These are phyloP conservation scores for Dorcoceras hygrometricum DNA, from an alignment of 257 asterid species.

Conservation along the genomic window DNA sequence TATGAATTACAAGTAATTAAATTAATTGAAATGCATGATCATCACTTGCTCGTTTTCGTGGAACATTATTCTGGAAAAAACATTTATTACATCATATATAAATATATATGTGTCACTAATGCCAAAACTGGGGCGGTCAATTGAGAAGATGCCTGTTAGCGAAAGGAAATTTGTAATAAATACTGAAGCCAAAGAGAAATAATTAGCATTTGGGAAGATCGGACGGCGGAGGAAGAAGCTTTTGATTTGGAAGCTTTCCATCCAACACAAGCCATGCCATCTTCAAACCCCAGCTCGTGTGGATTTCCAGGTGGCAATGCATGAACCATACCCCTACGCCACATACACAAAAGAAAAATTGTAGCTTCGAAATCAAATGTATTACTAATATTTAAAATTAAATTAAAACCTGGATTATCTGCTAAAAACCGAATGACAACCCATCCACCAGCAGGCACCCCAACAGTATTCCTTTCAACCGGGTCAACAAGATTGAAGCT, in stretches of 20 bases:
- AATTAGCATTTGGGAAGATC: slow-evolving; percentile 61
- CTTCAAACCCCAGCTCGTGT: slow-evolving; percentile 59
- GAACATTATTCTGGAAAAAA: no score
- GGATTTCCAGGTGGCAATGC: slow-evolving; percentile 60
- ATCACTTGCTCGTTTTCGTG: no score
- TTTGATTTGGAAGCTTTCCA: slow-evolving; percentile 56
- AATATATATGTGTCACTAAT: no score
- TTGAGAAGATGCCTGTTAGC: slow-evolving; percentile 1
- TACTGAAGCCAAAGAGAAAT: no score
- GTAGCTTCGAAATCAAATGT: no score
- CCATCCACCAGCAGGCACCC: slow-evolving; percentile 71
- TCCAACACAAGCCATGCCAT: slow-evolving; percentile 70
- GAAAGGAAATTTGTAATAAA: neutral
- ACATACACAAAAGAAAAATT: no score
- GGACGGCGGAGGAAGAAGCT: slow-evolving; percentile 55
- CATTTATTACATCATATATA: no score
- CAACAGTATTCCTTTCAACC: slow-evolving; percentile 59
- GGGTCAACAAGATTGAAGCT: slow-evolving; percentile 58
- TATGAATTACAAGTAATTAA: no score
- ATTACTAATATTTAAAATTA: no score
- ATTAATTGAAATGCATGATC: no score
- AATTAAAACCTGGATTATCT: slow-evolving; percentile 80
- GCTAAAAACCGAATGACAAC: slow-evolving; percentile 59
- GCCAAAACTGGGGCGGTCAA: no score
- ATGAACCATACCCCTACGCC: slow-evolving; percentile 55